Conservation (phyloP, 768 basidiomycete species). For the Guyanaporus albipodus region DNA sequence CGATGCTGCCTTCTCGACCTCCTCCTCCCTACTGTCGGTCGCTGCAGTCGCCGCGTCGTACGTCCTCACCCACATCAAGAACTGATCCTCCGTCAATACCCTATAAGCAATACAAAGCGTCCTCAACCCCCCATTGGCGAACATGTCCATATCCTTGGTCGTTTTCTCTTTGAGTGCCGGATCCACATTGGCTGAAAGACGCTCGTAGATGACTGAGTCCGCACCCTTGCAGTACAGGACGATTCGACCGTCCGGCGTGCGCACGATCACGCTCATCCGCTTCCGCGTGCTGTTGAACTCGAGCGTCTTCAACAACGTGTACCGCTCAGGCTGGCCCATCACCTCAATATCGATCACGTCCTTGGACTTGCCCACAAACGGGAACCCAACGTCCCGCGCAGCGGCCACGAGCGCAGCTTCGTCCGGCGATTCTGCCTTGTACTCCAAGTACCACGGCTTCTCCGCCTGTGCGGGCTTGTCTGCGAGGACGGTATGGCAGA, state of each 20-base stretch:
- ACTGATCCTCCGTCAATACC: slow-evolving; percentile 79
- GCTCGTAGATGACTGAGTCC: slow-evolving; percentile 89
- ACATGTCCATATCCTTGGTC: slow-evolving; percentile 82
- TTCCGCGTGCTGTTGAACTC: slow-evolving; percentile 96
- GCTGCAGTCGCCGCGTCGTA: slow-evolving; percentile 83
- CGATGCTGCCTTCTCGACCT: slow-evolving; percentile 85
- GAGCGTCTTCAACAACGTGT: slow-evolving; percentile 72
- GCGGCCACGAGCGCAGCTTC: slow-evolving; percentile 92
- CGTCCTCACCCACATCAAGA: slow-evolving; percentile 67
- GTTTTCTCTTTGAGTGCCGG: slow-evolving; percentile 70
- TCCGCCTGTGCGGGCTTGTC: slow-evolving; percentile 64
- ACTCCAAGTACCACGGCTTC: slow-evolving; percentile 65
- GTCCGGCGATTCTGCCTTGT: slow-evolving; percentile 96
- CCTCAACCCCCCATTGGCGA: slow-evolving; percentile 89
- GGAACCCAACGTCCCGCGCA: slow-evolving; percentile 90
- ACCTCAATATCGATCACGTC: slow-evolving; percentile 85
- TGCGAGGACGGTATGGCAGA: slow-evolving; percentile 90
- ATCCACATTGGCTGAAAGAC: slow-evolving; percentile 77
- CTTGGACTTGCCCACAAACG: slow-evolving; percentile 75
- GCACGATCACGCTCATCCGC: slow-evolving; percentile 90
- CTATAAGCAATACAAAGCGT: slow-evolving; percentile 89
- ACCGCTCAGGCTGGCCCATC: slow-evolving; percentile 82
- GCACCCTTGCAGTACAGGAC: slow-evolving; percentile 96
- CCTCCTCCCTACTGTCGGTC: slow-evolving; percentile 80
- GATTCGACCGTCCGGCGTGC: slow-evolving; percentile 77